A percentile compares a stretch with the other conserved stretches of the same genome.
Evolutionary conservation across 345 rosid genomes (phyloP).

Genomic region (Eucalyptus coolabah): DNA sequence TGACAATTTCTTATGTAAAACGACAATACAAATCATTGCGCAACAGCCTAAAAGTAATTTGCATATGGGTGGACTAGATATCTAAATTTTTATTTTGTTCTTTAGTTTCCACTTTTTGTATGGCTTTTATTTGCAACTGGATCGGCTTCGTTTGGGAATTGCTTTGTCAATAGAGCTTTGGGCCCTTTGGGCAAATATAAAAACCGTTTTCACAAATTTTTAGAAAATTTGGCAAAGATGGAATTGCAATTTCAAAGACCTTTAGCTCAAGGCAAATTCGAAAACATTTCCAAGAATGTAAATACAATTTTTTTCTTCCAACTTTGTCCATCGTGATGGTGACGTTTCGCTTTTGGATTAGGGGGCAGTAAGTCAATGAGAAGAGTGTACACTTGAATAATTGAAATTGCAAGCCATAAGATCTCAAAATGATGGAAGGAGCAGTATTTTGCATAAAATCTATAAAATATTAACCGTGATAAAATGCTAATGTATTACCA

Average conservation of each 20-base stretch:
- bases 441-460: background rate
- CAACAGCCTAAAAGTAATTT: background rate
- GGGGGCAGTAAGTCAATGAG: background rate
- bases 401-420: background rate
- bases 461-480: background rate
- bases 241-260: too few relatives aligned
- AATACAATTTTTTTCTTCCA: too few relatives aligned
- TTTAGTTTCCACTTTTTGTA: background rate
- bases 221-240: too few relatives aligned
- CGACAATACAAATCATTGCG: background rate
- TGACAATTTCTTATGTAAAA: background rate
- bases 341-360: background rate
- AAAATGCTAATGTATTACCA: background rate
- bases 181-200: too few relatives aligned
- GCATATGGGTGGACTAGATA: background rate
- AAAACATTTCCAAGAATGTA: too few relatives aligned
- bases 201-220: too few relatives aligned
- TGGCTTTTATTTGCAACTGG: background rate
- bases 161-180: too few relatives aligned
- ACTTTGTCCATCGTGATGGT: background rate
- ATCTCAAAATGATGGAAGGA: background rate
- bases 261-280: fast-evolving
- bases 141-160: too few relatives aligned
- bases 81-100: background rate
- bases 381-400: background rate